Percentiles rank a stretch among this genome's conserved stretches.
phyloP scores from a whole-genome alignment of 164 flowering plant genomes.

The Vitis vinifera region ASM3070453v1 NC_081813.1:843501-844000 shows the following conservation, averaged over 20 bases:
- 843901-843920: slow-evolving; percentile 21
- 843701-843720: too few species aligned
- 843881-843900: slow-evolving; percentile 21
- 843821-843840: slow-evolving; percentile 40
- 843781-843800: slow-evolving; percentile 39
- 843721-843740: too few species aligned
- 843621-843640: background rate
- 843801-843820: slow-evolving; percentile 59
- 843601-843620: slow-evolving; percentile 31
- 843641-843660: background rate
- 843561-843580: background rate
- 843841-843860: slow-evolving; percentile 37
- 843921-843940: slow-evolving; percentile 15
- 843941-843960: slow-evolving; percentile 19
- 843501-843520: background rate
- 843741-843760: too few species aligned
- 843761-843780: background rate
- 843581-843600: background rate
- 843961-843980: slow-evolving; percentile 49
- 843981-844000: slow-evolving; percentile 63
- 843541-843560: background rate
- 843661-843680: background rate
- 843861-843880: slow-evolving; percentile 12
- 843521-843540: background rate
- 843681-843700: background rate